Base-by-base conservation (phyloP, 257 asterid species). In the Henckelia pumila region DNA sequence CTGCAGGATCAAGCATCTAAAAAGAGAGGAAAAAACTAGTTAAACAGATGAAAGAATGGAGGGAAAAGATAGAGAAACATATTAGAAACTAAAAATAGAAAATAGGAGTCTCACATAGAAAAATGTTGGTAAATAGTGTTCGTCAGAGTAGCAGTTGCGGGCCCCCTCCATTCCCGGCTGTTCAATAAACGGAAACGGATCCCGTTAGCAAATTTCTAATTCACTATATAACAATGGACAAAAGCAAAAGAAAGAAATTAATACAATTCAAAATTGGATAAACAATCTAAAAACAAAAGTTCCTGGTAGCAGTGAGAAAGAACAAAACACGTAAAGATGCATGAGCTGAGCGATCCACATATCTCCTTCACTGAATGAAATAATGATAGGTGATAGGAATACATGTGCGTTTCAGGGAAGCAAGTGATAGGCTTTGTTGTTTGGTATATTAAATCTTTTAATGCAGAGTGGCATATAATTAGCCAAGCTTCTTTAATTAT, bases 141-240 rank as follows among this genome's bases (percentile, higher is more conserved):
- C 99, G 84, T 93, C 99, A 61, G 99, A 88, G 77, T 90, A 93
- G 81, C 99, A 93, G 70, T 93, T 93, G 76, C 92, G 90, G 17
- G 53, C 17, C 4, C 84, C 83, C 75, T 93, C 94, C 99, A 90
- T 90, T 76, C 96, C 96, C 29, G 99, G 99, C 99, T 92, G 98
- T 80, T 79, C 65, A 72, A 79, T 73, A 62, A 68, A 81, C 82
- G 73, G 56, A 81, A 73, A 76, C 9, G 52, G 33, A 72, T 65
- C 66, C 44, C 70, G 81, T 63, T 28, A 67, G 71, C 50, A n/a
- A 35, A 50, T 59, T 68, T 37, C 37, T 57, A 61, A 29, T n/a
- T 47, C 53, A 16, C 2, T 16, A 47, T 47, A 47, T 37, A 40
- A 33, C 29, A 44, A 16, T 47, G 16, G 20, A 47, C 53, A 16